Conservation (phyloP, 108 stramenopile species). For the Aurantiochytrium sp. region DNA sequence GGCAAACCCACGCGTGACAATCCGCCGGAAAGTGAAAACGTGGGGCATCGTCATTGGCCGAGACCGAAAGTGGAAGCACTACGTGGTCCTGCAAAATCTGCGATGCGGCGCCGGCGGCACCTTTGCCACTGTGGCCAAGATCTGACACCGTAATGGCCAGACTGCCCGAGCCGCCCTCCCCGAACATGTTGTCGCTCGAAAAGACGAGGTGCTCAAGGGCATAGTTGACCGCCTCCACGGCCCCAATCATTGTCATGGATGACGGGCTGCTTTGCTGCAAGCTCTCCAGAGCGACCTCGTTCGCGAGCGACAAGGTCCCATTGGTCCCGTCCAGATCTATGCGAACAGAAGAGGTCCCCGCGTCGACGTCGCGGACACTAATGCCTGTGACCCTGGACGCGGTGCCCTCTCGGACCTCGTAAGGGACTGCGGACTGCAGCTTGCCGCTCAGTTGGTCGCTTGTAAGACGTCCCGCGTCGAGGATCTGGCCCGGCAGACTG, state of each 20-base stretch:
- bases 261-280: not conserved
- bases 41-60: not conserved
- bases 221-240: not conserved
- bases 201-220: not conserved
- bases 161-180: not conserved
- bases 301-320: not conserved
- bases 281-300: not conserved
- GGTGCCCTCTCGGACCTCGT: not conserved
- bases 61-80: not conserved
- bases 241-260: not conserved
- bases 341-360: not conserved
- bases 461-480: not conserved
- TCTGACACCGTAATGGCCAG: not conserved
- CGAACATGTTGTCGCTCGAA: not conserved
- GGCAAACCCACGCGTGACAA: not conserved
- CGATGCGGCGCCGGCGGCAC: too few species aligned
- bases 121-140: not conserved
- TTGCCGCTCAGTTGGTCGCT: not conserved
- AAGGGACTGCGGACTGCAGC: too few species aligned
- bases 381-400: not conserved
- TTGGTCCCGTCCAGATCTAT: not conserved
- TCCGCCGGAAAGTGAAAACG: not conserved
- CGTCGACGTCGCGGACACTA: not conserved
- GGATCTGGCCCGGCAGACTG: not conserved
- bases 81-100: too few species aligned